phyloP scores from a whole-genome alignment of 2,329 filamentous ascomycete species.

The Fusarium keratoplasticum region DNA sequence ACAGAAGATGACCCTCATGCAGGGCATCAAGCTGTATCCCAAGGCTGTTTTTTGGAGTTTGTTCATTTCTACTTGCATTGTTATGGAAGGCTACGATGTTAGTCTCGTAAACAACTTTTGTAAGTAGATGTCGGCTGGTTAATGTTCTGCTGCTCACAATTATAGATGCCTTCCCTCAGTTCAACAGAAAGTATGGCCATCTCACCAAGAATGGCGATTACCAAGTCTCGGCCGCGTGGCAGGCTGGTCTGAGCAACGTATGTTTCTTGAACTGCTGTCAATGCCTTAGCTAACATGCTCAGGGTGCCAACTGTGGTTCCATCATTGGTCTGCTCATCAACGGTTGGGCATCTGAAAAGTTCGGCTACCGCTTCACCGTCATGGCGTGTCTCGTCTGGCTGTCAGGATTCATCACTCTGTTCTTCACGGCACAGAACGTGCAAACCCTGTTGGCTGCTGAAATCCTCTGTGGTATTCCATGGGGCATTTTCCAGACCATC shows the following conservation, averaged over 20 bases:
- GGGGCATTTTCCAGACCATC: constrained; percentile 42
- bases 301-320: constrained; percentile 37
- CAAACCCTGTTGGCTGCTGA: constrained; percentile 37
- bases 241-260: constrained; percentile 38
- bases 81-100: constrained; percentile 40
- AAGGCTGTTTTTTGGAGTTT: constrained; percentile 38
- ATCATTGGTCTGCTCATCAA: constrained; percentile 40
- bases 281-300: neutral
- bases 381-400: constrained; percentile 35
- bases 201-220: constrained; percentile 32
- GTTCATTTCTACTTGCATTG: constrained; percentile 38
- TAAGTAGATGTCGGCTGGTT: neutral
- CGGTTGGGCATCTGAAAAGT: constrained; percentile 31
- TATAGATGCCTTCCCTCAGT: constrained; percentile 35
- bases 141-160: neutral
- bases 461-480: constrained; percentile 36
- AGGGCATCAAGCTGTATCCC: constrained; percentile 38
- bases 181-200: constrained; percentile 36
- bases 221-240: constrained; percentile 37
- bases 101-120: constrained; percentile 38
- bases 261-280: fast-evolving
- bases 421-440: constrained; percentile 39
- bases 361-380: constrained; percentile 39
- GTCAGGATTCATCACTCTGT: constrained; percentile 34
- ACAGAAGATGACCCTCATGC: constrained; percentile 38